These are phyloP conservation scores for Blastobotrys petasosporus DNA, from an alignment of 1,139 yeast genomes.

Conservation along the genomic window DNA sequence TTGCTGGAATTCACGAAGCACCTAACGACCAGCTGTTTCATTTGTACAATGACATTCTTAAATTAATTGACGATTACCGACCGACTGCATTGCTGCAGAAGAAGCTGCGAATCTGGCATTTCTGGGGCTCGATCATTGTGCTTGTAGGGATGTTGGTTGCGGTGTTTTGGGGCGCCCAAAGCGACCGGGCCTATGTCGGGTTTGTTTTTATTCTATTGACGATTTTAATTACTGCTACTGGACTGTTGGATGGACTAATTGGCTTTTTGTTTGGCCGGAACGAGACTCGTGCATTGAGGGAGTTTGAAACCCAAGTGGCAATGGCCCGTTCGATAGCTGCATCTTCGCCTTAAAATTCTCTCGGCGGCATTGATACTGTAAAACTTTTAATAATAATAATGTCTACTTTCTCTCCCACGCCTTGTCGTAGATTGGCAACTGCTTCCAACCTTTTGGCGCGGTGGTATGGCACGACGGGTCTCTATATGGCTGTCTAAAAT, in stretches of 20 bases:
- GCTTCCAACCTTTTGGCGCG: no score
- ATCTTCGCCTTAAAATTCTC: no score
- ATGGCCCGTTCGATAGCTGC: no score
- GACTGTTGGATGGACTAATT: constrained; percentile 69
- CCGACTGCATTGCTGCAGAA: constrained; percentile 55
- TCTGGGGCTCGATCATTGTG: constrained; percentile 47
- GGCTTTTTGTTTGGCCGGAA: constrained; percentile 73
- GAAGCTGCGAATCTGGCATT: constrained; percentile 60
- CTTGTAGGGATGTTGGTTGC: constrained; percentile 51
- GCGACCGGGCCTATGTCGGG: constrained; percentile 46
- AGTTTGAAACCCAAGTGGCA: constrained; percentile 40
- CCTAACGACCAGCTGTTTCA: constrained; percentile 6
- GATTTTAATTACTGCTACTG: constrained; percentile 53
- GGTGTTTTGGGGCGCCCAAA: constrained; percentile 52
- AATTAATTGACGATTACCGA: constrained; percentile 51
- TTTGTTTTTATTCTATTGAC: constrained; percentile 47
- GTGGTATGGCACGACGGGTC: no score
- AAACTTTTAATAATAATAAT: neutral
- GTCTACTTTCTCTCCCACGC: no score
- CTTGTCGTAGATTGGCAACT: no score
- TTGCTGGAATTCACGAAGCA: constrained; percentile 6
- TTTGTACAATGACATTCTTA: constrained; percentile 52
- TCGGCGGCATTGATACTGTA: neutral
- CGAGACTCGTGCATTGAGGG: constrained; percentile 71
- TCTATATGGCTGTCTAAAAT: no score